These are phyloP conservation scores for Syzygium aqueum DNA, from an alignment of 345 rosid genomes.

Conservation along the genomic window DNA sequence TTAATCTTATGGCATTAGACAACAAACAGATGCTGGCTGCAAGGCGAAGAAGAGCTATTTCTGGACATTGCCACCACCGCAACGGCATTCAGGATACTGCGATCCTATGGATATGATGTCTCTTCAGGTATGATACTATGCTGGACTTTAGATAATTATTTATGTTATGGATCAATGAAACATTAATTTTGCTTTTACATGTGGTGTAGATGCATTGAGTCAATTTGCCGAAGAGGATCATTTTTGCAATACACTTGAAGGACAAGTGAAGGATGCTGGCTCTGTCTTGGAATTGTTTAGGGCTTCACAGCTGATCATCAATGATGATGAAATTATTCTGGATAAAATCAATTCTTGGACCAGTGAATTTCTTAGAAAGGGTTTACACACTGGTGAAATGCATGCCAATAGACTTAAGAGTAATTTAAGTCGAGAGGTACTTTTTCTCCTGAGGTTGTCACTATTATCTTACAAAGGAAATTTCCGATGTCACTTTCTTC, in stretches of 20 bases:
- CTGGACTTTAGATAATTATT: not conserved
- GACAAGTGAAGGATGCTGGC: slow-evolving; percentile 39
- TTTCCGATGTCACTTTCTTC: not conserved
- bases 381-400: slow-evolving; percentile 25
- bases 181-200: not conserved
- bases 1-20: slow-evolving; percentile 5
- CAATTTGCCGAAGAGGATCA: slow-evolving; percentile 41
- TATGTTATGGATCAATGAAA: not conserved
- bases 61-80: slow-evolving; percentile 51
- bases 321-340: slow-evolving; percentile 42
- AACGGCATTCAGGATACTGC: slow-evolving; percentile 69
- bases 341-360: slow-evolving; percentile 50
- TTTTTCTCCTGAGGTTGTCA: not conserved
- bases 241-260: slow-evolving; percentile 44
- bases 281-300: slow-evolving; percentile 58
- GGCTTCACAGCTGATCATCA: slow-evolving; percentile 43
- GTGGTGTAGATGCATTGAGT: slow-evolving; percentile 42
- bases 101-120: slow-evolving; percentile 57
- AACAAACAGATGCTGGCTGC: slow-evolving; percentile 60
- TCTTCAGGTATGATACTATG: slow-evolving; percentile 41
- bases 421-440: slow-evolving; percentile 35
- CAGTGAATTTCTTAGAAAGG: slow-evolving; percentile 32
- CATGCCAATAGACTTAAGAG: slow-evolving; percentile 14
- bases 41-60: slow-evolving; percentile 63
- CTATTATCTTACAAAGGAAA: not conserved